phyloP scores from a whole-genome alignment of 2,329 filamentous ascomycete genomes.

The Pseudogymnoascus sp. region DNA sequence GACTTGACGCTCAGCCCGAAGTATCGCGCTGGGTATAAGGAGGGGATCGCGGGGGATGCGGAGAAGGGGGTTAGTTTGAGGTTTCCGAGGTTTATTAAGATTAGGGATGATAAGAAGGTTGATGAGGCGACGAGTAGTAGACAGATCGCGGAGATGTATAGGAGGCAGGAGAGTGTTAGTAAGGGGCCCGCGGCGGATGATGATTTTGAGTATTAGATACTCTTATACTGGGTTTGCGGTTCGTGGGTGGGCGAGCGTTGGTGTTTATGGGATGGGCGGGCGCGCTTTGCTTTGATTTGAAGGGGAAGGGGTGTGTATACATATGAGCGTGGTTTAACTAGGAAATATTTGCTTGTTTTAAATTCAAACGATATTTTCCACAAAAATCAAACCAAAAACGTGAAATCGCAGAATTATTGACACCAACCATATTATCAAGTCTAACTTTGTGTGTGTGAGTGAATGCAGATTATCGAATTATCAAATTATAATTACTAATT shows the following conservation, averaged over 20 bases:
- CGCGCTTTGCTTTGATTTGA: background rate
- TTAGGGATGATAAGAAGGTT: slow-evolving; percentile 91
- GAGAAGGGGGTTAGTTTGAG: slow-evolving; percentile 79
- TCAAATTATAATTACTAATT: background rate
- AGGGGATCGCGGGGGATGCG: slow-evolving; percentile 65
- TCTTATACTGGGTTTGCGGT: background rate
- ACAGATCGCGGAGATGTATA: slow-evolving; percentile 95
- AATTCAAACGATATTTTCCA: background rate
- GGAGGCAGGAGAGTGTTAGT: slow-evolving; percentile 82
- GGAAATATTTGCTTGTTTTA: background rate
- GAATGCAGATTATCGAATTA: background rate
- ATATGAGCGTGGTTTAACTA: background rate
- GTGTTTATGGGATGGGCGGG: background rate
- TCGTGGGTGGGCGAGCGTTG: background rate
- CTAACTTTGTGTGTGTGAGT: no score
- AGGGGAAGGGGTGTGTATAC: background rate
- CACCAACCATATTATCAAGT: background rate
- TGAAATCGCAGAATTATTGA: background rate
- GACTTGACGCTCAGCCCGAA: slow-evolving; percentile 88
- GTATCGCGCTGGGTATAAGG: slow-evolving; percentile 84
- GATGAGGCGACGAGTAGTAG: slow-evolving; percentile 79
- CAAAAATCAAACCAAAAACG: background rate
- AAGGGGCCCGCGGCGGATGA: slow-evolving; percentile 87
- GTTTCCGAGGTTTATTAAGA: slow-evolving; percentile 88
- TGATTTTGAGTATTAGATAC: slow-evolving; percentile 83